Conservation (phyloP, 2,329 filamentous ascomycete species). For the Hymenoscyphus infarciens region DNA sequence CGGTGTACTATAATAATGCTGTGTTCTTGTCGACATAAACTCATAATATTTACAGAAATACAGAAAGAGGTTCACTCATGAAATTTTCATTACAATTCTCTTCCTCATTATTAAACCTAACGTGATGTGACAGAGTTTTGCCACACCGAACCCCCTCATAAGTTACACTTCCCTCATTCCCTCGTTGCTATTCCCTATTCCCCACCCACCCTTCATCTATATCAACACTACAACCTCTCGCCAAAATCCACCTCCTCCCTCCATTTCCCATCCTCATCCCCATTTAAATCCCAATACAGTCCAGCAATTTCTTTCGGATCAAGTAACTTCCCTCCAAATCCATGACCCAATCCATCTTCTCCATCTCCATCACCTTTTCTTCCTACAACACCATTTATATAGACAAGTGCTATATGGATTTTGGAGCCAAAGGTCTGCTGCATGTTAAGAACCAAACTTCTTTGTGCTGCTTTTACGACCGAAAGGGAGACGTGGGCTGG, state of each 20-base stretch:
- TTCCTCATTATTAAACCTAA: too few species aligned
- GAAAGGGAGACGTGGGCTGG: constrained; percentile 3
- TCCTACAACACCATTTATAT: background rate
- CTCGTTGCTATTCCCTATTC: background rate
- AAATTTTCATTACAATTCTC: too few species aligned
- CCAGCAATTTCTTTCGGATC: background rate
- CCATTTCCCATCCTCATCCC: constrained; percentile 2
- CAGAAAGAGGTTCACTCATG: too few species aligned
- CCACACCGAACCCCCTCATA: too few species aligned
- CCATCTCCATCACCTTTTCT: background rate
- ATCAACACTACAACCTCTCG: background rate
- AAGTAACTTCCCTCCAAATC: background rate
- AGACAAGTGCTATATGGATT: background rate
- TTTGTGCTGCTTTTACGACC: constrained; percentile 4
- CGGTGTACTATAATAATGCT: too few species aligned
- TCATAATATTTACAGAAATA: too few species aligned
- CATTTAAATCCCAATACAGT: constrained; percentile 3
- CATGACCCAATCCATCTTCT: background rate
- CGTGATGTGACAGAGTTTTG: too few species aligned
- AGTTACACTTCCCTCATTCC: too few species aligned
- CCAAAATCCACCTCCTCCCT: constrained; percentile 15
- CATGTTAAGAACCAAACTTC: background rate
- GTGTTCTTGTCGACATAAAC: too few species aligned
- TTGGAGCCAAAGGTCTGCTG: background rate
- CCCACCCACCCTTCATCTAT: background rate